Base-by-base conservation (phyloP, 1,139 yeast genomes). In the Starmera stellimalicola region DNA sequence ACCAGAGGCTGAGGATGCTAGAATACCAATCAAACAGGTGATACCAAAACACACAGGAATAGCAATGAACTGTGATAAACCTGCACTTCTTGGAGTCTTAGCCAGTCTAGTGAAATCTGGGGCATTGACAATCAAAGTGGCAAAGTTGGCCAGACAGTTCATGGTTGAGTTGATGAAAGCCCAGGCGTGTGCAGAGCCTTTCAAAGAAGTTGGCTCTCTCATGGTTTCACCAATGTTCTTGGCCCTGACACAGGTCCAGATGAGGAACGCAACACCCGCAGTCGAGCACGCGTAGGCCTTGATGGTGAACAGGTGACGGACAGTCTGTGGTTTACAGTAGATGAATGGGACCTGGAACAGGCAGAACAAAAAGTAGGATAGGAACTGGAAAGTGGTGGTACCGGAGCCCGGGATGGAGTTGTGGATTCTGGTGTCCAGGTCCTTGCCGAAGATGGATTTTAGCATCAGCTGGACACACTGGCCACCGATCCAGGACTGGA, bases 21-120 rank as follows among this genome's bases (percentile, higher is more conserved):
- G 63, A 38, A 87, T 81, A 54, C 96, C 96, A 51, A 87, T 77
- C 47, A 87, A 67, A 12, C 94, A 77, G 12, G 95, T 84, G 38
- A 85, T 50, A 4, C 93, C 77, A 56, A 85, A 85, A 47, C 83
- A 68, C 15, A 81, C 45, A 25, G 95, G 95, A 41, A 85, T 76
- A 6, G 88, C 68, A 18, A 80, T 48, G 20, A 72, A 50, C 52
- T 76, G 82, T 1, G 80, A 66, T 58, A 68, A 59, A 11, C 65
- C 44, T 1, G 78, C 65, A 19, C 73, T 62, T 25, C 52, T 51
- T 26, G 64, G 63, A 18, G 71, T 70, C 37, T 68, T 70, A 8
- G 95, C 80, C 55, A 85, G 81, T 55, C 95, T 75, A 16, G 94
- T 69, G 57, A 84, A 85, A 67, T 87, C 96, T 0, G 95, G 94